Percentiles rank a stretch among this genome's conserved stretches.
These are phyloP conservation scores for Arabidopsis hybrid DNA, from an alignment of 441 rosid genomes.

Conservation along the genomic window DNA sequence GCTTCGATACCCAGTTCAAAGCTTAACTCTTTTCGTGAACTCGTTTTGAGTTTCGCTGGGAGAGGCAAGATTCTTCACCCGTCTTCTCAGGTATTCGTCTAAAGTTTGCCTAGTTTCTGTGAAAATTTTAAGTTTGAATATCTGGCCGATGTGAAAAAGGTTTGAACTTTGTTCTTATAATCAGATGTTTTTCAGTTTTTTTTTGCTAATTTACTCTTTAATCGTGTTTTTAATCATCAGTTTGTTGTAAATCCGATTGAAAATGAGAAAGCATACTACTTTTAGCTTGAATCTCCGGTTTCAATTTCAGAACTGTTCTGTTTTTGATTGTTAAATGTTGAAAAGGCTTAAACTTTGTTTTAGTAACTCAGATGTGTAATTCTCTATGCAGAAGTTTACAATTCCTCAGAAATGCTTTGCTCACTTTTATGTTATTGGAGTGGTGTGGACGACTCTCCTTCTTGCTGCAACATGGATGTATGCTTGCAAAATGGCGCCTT, in stretches of 20 bases:
- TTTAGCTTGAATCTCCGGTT: neutral
- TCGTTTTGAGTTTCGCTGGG: constrained; percentile 49
- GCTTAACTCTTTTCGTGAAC: constrained; percentile 43
- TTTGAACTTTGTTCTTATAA: neutral
- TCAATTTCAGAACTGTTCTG: neutral
- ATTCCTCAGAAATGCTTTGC: constrained; percentile 76
- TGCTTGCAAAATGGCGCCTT: constrained; percentile 54
- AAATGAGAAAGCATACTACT: neutral
- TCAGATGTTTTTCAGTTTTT: no score
- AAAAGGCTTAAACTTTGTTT: neutral
- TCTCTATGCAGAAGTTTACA: constrained; percentile 59
- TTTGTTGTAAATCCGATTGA: neutral
- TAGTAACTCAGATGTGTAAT: neutral
- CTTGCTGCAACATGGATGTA: constrained; percentile 64
- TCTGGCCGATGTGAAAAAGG: neutral
- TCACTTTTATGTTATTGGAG: constrained; percentile 76
- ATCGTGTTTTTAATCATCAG: no score
- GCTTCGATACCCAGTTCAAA: constrained; percentile 55
- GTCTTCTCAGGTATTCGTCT: constrained; percentile 40
- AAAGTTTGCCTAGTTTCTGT: neutral
- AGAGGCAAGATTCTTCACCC: constrained; percentile 63
- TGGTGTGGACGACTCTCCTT: constrained; percentile 70
- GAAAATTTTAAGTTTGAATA: neutral
- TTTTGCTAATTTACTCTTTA: no score
- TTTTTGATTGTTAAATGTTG: neutral